Evolutionary conservation across 805 yeast species (phyloP), one percentile per base, ranked within the genome.

Genomic region (Wickerhamiella musiphila): DNA sequence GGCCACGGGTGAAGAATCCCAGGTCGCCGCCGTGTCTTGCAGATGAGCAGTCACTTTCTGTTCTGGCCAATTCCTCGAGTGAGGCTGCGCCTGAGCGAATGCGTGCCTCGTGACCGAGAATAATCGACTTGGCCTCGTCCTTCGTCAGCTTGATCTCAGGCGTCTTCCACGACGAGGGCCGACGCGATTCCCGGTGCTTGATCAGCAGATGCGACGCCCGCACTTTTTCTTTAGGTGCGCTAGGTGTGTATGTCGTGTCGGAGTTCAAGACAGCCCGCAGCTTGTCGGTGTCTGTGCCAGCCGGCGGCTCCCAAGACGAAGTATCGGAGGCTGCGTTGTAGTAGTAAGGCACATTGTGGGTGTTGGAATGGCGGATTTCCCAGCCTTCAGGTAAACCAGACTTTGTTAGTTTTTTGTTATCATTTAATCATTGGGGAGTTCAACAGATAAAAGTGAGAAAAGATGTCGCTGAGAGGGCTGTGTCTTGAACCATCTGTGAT

Each of bases 271-370:
- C 79, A 11, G 56, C 57, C 24, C 66, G 60, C 37, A 86, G 61
- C 43, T 61, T 59, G 1, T 55, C 70, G 11, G 63, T 49, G 44
- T 90, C 78, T 2, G 93, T 71, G 3, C 86, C 94, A 31, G 60
- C 68, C 3, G 98, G 98, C 8, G 93, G 78, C 35, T 75, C 84
- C 98, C 98, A 90, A 23, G 72, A 63, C 0, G 94, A 78, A 49
- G 73, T 73, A 28, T 70, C 65, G 2, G 83, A 71, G 26, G 63
- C 61, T 18, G 72, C 68, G 49, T 84, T 71, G 56, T 66, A 73
- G 55, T 62, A 90, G 57, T 90, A 90, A 37, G 86, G 94, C 44
- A 81, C 68, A 46, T 78, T 70, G 49, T 79, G 82, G 11, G 90
- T 74, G 38, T 72, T 70, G 26, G 94, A 81, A 34, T 70, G 66